Percentiles rank a stretch among this genome's conserved stretches.
Conservation (phyloP, 2,329 filamentous ascomycete genomes). For the Fusarium newnesense region DNA sequence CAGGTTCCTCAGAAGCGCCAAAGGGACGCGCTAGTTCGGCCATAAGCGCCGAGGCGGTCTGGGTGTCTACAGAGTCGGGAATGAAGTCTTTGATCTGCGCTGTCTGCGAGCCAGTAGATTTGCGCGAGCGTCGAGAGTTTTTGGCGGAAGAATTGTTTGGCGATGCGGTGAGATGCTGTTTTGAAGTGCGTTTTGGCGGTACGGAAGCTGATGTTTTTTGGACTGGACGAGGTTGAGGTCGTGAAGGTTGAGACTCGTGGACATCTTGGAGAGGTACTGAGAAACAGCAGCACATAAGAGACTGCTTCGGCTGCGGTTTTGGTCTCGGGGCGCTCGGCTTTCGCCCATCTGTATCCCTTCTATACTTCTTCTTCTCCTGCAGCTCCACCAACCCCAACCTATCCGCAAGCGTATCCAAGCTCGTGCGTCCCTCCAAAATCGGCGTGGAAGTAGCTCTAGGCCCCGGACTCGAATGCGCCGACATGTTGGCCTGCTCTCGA, state of each 20-base stretch:
- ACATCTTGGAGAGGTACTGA: slow-evolving; percentile 58
- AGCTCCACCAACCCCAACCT: slow-evolving; percentile 80
- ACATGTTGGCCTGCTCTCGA: slow-evolving; percentile 79
- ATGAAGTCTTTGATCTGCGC: slow-evolving; percentile 64
- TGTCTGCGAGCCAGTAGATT: slow-evolving; percentile 48
- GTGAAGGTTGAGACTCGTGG: slow-evolving; percentile 50
- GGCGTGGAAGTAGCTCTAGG: slow-evolving; percentile 57
- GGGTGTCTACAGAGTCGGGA: slow-evolving; percentile 71
- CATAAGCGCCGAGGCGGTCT: slow-evolving; percentile 76
- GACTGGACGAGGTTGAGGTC: slow-evolving; percentile 59
- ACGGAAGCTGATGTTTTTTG: slow-evolving; percentile 49
- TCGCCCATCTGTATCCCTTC: slow-evolving; percentile 41
- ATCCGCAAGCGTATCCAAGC: slow-evolving; percentile 87
- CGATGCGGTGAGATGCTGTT: slow-evolving; percentile 20
- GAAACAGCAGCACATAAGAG: slow-evolving; percentile 63
- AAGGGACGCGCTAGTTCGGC: slow-evolving; percentile 79
- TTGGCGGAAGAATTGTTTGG: slow-evolving; percentile 45
- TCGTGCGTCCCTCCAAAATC: slow-evolving; percentile 73
- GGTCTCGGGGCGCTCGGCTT: slow-evolving; percentile 30
- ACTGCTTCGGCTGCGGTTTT: slow-evolving; percentile 33
- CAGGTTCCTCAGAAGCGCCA: slow-evolving; percentile 76
- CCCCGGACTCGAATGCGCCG: slow-evolving; percentile 58
- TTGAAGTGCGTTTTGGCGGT: slow-evolving; percentile 29
- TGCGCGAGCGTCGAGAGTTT: slow-evolving; percentile 44
- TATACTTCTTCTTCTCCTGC: slow-evolving; percentile 53